Evolutionary conservation across 345 rosid species (phyloP), one percentile per base, ranked within the genome.

Genomic region (Firmiana major): DNA sequence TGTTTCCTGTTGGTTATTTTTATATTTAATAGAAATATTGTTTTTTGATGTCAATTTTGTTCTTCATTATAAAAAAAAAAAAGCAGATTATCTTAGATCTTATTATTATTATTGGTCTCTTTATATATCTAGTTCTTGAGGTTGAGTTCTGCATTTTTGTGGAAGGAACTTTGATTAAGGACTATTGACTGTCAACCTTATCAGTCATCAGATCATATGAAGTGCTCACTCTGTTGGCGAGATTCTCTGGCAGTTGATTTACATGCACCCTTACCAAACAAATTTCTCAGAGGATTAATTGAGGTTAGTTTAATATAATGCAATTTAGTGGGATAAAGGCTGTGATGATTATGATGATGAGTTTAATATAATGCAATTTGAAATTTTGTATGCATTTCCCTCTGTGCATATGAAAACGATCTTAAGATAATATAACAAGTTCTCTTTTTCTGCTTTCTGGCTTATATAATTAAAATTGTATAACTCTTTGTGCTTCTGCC

Each of bases 121-220:
- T 42, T 55, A 46, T 45, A n/a, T 54, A 51, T 76, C 7, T 34
- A n/a, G 49, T 77, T 53, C 46, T 70, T 54, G 69, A 57, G 58
- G n/a, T 46, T 72, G 58, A 69, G 45, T 71, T 63, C 36, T 79
- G 66, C 55, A 55, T 79, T 66, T 66, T 66, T 82, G 55, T 64
- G 54, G 3, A 59, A 77, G 75, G 70, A 60, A 70, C 24, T 17
- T 69, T 57, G 76, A 55, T 66, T 55, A 51, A 79, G 79, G 55
- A 80, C 63, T 34, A 66, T 76, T 77, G 51, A 40, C 48, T 15
- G n/a, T 49, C 67, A 80, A 58, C 38, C 59, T 51, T 24, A 36
- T 31, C 59, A 70, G 59, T 63, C 43, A 63, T 70, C 43, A 53
- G 80, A 84, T 76, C 83, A 80, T 82, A 78, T 82, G 79, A 81